Evolutionary conservation across 1,139 yeast species (phyloP).

Genomic region (Suhomyces bribrorum): DNA sequence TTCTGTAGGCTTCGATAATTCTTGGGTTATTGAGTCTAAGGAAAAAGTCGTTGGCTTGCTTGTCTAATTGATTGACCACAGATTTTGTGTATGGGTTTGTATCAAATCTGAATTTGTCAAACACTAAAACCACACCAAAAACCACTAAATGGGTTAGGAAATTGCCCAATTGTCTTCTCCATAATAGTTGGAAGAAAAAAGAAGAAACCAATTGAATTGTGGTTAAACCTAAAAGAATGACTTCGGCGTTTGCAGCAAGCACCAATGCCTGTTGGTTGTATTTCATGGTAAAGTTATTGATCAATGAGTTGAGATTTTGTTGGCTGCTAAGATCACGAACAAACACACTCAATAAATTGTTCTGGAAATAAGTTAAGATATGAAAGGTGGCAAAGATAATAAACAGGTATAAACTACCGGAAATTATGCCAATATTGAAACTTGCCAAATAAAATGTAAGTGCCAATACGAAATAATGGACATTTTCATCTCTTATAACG

Average conservation of each 20-base stretch:
- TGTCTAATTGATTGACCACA: slow-evolving; percentile 43
- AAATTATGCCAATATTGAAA: slow-evolving; percentile 31
- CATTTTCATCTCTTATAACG: slow-evolving; percentile 48
- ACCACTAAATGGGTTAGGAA: slow-evolving; percentile 23
- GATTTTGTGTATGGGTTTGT: slow-evolving; percentile 44
- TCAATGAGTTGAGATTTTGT: slow-evolving; percentile 20
- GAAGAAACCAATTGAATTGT: slow-evolving; percentile 26
- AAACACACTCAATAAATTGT: slow-evolving; percentile 17
- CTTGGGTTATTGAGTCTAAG: slow-evolving; percentile 19
- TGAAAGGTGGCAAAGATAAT: slow-evolving; percentile 61
- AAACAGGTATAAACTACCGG: slow-evolving; percentile 52
- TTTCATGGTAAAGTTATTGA: slow-evolving; percentile 37
- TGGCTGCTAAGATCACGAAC: slow-evolving; percentile 16
- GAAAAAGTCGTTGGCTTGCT: slow-evolving; percentile 29
- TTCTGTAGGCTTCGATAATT: slow-evolving; percentile 11
- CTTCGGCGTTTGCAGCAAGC: slow-evolving; percentile 51
- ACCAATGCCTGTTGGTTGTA: slow-evolving; percentile 49
- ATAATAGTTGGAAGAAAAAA: slow-evolving; percentile 18
- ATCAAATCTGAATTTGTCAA: slow-evolving; percentile 48
- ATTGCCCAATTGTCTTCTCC: slow-evolving; percentile 19
- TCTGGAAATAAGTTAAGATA: slow-evolving; percentile 50
- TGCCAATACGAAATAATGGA: slow-evolving; percentile 51
- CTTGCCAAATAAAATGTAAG: slow-evolving; percentile 35
- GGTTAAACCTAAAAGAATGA: slow-evolving; percentile 30
- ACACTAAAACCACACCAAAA: slow-evolving; percentile 35